A percentile compares a stretch with the other conserved stretches of the same genome.
These are phyloP conservation scores for Talaromyces funiculosus DNA, from an alignment of 2,329 filamentous ascomycete genomes.

Conservation along the genomic window DNA sequence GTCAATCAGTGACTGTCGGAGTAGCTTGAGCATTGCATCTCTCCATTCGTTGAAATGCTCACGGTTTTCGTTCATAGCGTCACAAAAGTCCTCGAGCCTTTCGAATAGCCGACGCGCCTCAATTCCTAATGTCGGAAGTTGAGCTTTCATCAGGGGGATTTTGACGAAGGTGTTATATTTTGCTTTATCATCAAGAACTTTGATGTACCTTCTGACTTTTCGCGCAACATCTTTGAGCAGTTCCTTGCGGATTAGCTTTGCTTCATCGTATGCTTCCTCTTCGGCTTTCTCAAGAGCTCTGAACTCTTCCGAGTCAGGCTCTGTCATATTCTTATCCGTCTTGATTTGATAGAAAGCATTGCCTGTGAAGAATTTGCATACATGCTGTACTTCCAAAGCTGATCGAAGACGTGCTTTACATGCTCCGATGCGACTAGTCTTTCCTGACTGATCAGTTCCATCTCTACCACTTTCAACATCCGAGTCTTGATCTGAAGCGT, in stretches of 20 bases:
- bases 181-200: slow-evolving; percentile 51
- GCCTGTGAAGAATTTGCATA: slow-evolving; percentile 75
- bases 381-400: slow-evolving; percentile 74
- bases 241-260: slow-evolving; percentile 71
- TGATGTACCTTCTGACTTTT: slow-evolving; percentile 62
- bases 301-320: slow-evolving; percentile 63
- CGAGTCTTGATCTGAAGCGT: slow-evolving; percentile 12
- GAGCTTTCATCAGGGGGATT: slow-evolving; percentile 56
- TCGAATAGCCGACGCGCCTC: slow-evolving; percentile 65
- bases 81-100: slow-evolving; percentile 59
- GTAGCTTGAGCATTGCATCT: slow-evolving; percentile 62
- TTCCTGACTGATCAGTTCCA: slow-evolving; percentile 31
- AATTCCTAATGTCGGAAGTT: slow-evolving; percentile 58
- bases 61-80: slow-evolving; percentile 66
- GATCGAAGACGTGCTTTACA: slow-evolving; percentile 62
- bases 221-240: slow-evolving; percentile 57
- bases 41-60: slow-evolving; percentile 69
- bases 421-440: slow-evolving; percentile 48
- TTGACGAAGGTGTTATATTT: slow-evolving; percentile 53
- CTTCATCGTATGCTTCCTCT: slow-evolving; percentile 66
- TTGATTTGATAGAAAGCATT: slow-evolving; percentile 83
- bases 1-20: slow-evolving; percentile 73
- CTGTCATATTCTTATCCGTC: slow-evolving; percentile 58
- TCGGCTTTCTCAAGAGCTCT: slow-evolving; percentile 64
- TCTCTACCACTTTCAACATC: slow-evolving; percentile 31